Percentiles rank a stretch among this genome's conserved stretches.
Evolutionary conservation across 2,329 filamentous ascomycete genomes (phyloP).

Genomic region (Penicillium sp.): DNA sequence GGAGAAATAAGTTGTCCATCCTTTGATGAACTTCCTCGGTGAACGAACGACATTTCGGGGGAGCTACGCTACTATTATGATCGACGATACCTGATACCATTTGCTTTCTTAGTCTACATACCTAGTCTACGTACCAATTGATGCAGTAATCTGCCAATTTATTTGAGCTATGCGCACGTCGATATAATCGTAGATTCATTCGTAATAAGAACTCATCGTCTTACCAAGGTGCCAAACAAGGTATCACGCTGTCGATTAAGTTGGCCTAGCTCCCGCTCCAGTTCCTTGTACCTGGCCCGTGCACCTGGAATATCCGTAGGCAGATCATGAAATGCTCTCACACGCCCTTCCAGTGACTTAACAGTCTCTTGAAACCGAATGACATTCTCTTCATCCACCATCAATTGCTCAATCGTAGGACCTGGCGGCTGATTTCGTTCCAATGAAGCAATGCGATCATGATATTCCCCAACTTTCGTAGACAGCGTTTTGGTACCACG

Average conservation of each 20-base stretch:
- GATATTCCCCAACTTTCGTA: conserved; percentile 67
- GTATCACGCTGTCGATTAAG: conserved; percentile 66
- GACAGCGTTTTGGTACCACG: conserved; percentile 67
- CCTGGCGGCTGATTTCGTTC: conserved; percentile 32
- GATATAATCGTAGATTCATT: background rate
- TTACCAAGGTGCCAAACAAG: conserved; percentile 72
- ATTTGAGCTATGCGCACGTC: background rate
- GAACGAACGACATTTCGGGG: conserved; percentile 1
- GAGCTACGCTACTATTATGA: conserved; percentile 16
- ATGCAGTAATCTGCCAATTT: background rate
- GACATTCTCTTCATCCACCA: conserved; percentile 59
- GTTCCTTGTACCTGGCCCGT: conserved; percentile 65
- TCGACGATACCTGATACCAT: conserved; percentile 31
- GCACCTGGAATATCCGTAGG: conserved; percentile 70
- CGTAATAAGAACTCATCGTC: conserved; percentile 23
- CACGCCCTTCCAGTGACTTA: conserved; percentile 63
- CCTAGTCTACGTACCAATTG: too few species aligned
- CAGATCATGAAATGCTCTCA: conserved; percentile 68
- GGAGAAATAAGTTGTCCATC: conserved; percentile 26
- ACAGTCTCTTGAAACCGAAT: conserved; percentile 61
- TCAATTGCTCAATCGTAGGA: conserved; percentile 52
- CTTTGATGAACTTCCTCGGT: background rate
- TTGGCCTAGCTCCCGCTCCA: conserved; percentile 63
- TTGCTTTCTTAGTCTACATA: conserved; percentile 9
- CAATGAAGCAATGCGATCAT: conserved; percentile 52